Conservation (phyloP, 2,329 filamentous ascomycete genomes). For the Penicillium brasilianum region DNA sequence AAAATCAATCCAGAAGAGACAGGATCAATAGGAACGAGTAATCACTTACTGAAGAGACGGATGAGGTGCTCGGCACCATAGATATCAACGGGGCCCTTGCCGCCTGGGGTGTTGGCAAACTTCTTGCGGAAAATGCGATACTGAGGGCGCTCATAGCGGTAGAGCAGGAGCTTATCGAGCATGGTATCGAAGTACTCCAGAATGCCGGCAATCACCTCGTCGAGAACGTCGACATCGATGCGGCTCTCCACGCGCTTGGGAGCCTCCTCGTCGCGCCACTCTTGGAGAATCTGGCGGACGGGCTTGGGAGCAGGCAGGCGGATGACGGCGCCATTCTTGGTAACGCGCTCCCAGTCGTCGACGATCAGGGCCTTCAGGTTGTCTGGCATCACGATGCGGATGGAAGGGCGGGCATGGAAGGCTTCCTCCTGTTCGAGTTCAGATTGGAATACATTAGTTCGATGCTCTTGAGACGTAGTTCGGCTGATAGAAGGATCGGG, state of each 20-base stretch:
- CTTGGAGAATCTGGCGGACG: conserved; percentile 76
- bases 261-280: conserved; percentile 75
- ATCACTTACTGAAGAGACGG: conserved; percentile 77
- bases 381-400: conserved; percentile 86
- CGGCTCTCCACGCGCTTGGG: conserved; percentile 63
- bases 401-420: conserved; percentile 81
- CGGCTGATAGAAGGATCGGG: not conserved
- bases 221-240: conserved; percentile 79
- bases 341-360: conserved; percentile 98
- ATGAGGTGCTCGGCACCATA: conserved; percentile 94
- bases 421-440: conserved; percentile 72
- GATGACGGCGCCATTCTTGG: conserved; percentile 90
- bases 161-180: conserved; percentile 85
- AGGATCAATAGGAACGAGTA: not conserved
- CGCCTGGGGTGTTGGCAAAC: conserved; percentile 67
- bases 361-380: conserved; percentile 89
- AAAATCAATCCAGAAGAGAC: conserved; percentile 3
- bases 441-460: not conserved
- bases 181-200: conserved; percentile 94
- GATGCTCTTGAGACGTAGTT: not conserved
- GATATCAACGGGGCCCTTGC: conserved; percentile 75
- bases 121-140: conserved; percentile 77
- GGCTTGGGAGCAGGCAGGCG: conserved; percentile 78
- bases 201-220: conserved; percentile 84
- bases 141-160: conserved; percentile 90